A percentile compares a stretch with the other conserved stretches of the same genome.
phyloP scores from a whole-genome alignment of 148 eudicot genomes.

The Rheum nobile region DNA sequence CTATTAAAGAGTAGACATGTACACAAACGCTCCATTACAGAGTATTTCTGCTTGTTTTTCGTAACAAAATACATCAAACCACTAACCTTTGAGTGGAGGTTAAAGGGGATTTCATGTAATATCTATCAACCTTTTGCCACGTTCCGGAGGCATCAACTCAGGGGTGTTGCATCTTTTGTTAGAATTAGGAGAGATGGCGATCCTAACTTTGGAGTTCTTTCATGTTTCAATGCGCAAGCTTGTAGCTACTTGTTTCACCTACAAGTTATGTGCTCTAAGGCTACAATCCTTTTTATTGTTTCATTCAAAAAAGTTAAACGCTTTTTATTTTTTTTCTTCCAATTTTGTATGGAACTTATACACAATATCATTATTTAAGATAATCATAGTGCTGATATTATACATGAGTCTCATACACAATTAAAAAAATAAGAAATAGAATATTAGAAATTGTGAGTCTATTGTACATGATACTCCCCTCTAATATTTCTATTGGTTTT shows the following conservation, averaged over 20 bases:
- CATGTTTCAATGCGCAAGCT: constrained; percentile 13
- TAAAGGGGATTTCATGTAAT: background rate
- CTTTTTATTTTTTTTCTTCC: too few species aligned
- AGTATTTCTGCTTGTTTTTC: too few species aligned
- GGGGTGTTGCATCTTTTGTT: background rate
- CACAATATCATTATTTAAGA: too few species aligned
- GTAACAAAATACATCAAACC: background rate
- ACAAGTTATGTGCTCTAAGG: constrained; percentile 51
- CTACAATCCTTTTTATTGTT: constrained; percentile 68
- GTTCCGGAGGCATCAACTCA: background rate
- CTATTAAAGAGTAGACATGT: background rate
- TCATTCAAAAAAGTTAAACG: too few species aligned
- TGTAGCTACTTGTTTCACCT: constrained; percentile 25
- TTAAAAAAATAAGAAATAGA: too few species aligned
- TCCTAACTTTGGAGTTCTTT: background rate
- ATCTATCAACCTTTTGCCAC: background rate
- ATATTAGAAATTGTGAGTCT: too few species aligned
- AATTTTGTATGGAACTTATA: too few species aligned
- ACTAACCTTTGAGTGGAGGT: background rate
- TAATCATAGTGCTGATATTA: too few species aligned
- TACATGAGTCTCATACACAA: too few species aligned
- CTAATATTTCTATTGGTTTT: too few species aligned
- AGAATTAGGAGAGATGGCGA: constrained; percentile 1
- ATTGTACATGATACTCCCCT: too few species aligned
- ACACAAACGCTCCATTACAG: background rate